Conservation (phyloP, 345 rosid species). For the Aquilaria sinensis region DNA sequence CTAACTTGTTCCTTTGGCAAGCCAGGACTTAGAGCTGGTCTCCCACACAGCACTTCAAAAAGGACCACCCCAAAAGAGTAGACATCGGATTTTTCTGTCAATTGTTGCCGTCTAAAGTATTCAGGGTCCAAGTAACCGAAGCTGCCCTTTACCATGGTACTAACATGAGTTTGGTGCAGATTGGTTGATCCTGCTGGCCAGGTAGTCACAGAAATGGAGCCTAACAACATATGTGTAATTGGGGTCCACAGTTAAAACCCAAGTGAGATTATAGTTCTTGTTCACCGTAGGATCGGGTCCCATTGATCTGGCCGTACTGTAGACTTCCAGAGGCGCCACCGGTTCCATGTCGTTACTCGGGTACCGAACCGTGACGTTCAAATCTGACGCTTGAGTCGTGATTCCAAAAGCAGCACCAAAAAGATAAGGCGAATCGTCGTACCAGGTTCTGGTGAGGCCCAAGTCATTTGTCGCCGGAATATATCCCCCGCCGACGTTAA, state of each 20-base stretch:
- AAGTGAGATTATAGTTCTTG: constrained; percentile 41
- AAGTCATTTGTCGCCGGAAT: constrained; percentile 38
- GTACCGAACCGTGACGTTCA: constrained; percentile 20
- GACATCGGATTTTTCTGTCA: constrained; percentile 66
- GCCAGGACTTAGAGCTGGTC: constrained; percentile 38
- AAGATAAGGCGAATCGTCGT: constrained; percentile 42
- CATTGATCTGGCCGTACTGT: constrained; percentile 41
- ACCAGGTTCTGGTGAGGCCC: constrained; percentile 47
- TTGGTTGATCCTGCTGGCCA: constrained; percentile 23
- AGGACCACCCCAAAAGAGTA: constrained; percentile 75
- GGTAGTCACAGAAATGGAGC: constrained; percentile 55
- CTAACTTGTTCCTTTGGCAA: constrained; percentile 53
- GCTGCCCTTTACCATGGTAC: constrained; percentile 60
- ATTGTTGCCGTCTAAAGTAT: constrained; percentile 48
- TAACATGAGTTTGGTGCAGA: constrained; percentile 45
- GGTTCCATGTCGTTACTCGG: constrained; percentile 12
- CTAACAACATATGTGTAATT: constrained; percentile 50
- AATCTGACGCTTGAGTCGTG: constrained; percentile 4
- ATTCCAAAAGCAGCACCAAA: constrained; percentile 35
- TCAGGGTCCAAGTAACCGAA: constrained; percentile 71
- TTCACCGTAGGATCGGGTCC: constrained; percentile 28
- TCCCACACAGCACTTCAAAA: constrained; percentile 47
- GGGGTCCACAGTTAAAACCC: constrained; percentile 51
- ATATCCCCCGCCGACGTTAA: constrained; percentile 49
- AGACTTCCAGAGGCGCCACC: constrained; percentile 40